A percentile compares a stretch with the other conserved stretches of the same genome.
Evolutionary conservation across 176 grass and related monocot genomes (phyloP).

Genomic region (Canna indica): DNA sequence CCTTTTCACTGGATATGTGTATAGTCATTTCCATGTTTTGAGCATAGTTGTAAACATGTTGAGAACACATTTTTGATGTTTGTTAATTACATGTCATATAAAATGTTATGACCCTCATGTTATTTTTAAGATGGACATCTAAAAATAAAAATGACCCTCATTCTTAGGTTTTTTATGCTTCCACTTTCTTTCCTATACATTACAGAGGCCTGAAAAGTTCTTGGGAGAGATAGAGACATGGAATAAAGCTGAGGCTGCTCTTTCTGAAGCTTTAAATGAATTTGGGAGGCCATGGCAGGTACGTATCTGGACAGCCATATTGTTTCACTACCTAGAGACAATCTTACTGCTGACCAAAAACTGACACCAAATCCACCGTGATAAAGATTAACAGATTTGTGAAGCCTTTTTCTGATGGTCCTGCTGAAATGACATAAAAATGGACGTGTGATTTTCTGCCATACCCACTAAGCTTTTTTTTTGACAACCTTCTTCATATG

Average conservation of each 20-base stretch:
- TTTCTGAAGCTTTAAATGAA: constrained; percentile 88
- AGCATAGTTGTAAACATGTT: not conserved
- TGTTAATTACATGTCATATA: not conserved
- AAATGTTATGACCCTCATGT: too few species aligned
- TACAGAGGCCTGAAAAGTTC: constrained; percentile 91
- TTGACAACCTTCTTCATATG: not conserved
- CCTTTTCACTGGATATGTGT: not conserved
- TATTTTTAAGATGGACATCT: too few species aligned
- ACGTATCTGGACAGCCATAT: not conserved
- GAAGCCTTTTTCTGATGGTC: not conserved
- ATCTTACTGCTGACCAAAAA: not conserved
- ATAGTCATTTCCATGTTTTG: not conserved
- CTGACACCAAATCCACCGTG: not conserved
- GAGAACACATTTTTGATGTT: not conserved
- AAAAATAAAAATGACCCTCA: not conserved
- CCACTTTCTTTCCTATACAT: constrained; percentile 5
- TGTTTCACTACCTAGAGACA: not conserved
- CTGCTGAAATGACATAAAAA: not conserved
- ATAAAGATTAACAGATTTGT: not conserved
- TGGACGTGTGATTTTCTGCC: too few species aligned
- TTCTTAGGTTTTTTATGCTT: constrained; percentile 7
- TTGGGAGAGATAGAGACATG: constrained; percentile 91
- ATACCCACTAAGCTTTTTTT: too few species aligned
- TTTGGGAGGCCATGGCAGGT: constrained; percentile 96
- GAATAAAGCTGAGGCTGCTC: constrained; percentile 89